These are phyloP conservation scores for Trifolium dubium DNA, from an alignment of 306 rosid species.

Conservation along the genomic window DNA sequence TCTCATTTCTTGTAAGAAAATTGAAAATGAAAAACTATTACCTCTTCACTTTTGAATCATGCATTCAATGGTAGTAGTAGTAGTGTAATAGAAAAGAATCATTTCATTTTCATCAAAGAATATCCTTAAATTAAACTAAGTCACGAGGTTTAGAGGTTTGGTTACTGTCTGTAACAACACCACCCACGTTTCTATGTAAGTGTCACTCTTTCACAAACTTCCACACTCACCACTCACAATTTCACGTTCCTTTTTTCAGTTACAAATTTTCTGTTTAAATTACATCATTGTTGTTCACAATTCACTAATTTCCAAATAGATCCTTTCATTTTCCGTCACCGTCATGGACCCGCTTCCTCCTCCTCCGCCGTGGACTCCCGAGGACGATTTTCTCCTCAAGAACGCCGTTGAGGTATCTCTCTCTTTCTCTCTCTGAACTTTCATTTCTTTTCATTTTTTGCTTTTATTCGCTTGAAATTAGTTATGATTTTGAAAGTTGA, in stretches of 20 bases:
- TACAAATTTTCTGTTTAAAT: neutral
- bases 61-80: too few relatives aligned
- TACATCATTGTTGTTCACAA: neutral
- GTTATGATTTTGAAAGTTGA: neutral
- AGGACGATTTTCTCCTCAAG: conserved; percentile 80
- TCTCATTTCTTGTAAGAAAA: too few relatives aligned
- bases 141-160: conserved; percentile 22
- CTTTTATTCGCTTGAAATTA: neutral
- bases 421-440: neutral
- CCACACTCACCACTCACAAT: neutral
- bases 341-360: conserved; percentile 48
- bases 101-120: too few relatives aligned
- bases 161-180: neutral
- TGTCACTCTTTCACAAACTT: neutral
- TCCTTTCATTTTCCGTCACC: neutral
- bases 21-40: too few relatives aligned
- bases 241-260: neutral
- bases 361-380: conserved; percentile 60
- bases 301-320: neutral
- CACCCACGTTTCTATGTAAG: too few relatives aligned
- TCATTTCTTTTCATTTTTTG: neutral
- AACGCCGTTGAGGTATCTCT: conserved; percentile 74
- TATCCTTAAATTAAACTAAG: too few relatives aligned
- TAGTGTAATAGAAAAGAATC: too few relatives aligned
- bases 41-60: too few relatives aligned